phyloP scores from a whole-genome alignment of 2,329 filamentous ascomycete genomes.

The Fusarium marasasianum region DNA sequence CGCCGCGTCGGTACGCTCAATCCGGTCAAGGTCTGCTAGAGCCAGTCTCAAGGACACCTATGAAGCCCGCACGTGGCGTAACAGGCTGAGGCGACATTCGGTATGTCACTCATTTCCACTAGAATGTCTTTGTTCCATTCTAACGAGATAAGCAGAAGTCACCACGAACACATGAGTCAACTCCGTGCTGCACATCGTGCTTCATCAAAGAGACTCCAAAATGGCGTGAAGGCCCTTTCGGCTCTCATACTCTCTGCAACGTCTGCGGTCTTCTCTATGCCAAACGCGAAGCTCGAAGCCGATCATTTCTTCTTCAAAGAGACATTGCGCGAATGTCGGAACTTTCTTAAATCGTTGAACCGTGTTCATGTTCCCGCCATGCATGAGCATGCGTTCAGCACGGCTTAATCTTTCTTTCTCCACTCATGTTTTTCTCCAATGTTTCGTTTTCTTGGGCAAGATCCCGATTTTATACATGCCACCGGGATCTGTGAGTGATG shows the following conservation, averaged over 20 bases:
- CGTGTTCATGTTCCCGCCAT: neutral
- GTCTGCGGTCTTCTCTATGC: conserved; percentile 14
- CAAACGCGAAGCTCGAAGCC: conserved; percentile 1
- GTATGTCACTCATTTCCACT: neutral
- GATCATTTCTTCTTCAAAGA: neutral
- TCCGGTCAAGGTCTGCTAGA: neutral
- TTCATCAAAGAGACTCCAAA: conserved; percentile 16
- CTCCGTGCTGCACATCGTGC: conserved; percentile 16
- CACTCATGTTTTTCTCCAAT: too few relatives aligned
- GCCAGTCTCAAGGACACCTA: conserved; percentile 5
- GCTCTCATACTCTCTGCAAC: conserved; percentile 19
- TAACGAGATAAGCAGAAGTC: conserved; percentile 1
- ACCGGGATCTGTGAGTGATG: neutral
- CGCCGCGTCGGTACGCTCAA: neutral
- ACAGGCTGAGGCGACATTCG: conserved; percentile 9
- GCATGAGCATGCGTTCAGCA: neutral
- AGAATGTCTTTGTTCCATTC: neutral
- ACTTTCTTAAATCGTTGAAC: neutral
- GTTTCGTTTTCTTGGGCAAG: neutral
- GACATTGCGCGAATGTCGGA: neutral
- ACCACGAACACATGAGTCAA: neutral
- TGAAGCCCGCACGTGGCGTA: conserved; percentile 21
- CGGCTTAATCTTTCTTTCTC: neutral
- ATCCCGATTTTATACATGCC: neutral
- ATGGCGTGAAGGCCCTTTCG: conserved; percentile 18